Conservation (phyloP, 805 yeast species). For the Kodamaea laetipori region DNA sequence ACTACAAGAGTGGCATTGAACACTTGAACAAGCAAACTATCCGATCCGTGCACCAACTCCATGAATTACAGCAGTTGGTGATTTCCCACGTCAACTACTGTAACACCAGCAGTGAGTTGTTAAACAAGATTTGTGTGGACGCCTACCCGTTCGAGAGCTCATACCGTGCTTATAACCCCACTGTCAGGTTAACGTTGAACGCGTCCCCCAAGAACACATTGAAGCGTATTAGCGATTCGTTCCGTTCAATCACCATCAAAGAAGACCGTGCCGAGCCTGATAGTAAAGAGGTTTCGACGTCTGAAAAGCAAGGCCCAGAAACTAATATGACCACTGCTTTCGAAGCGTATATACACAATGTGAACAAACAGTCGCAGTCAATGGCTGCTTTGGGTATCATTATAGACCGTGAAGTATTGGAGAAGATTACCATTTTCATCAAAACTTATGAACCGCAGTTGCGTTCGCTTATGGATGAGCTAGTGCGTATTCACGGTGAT, state of each 20-base stretch:
- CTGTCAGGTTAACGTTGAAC: conserved; percentile 1
- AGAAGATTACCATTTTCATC: conserved; percentile 35
- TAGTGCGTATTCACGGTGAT: conserved; percentile 26
- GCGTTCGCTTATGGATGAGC: conserved; percentile 22
- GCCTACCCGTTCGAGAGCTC: conserved; percentile 26
- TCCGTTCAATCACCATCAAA: conserved; percentile 11
- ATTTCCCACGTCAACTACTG: conserved; percentile 38
- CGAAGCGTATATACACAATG: conserved; percentile 21
- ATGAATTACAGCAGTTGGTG: conserved; percentile 41
- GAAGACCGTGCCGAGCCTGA: background rate
- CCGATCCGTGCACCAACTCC: conserved; percentile 40
- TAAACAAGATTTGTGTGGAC: conserved; percentile 30
- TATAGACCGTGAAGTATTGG: conserved; percentile 38
- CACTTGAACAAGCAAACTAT: conserved; percentile 31
- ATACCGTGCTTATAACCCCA: conserved; percentile 19
- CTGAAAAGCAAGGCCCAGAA: background rate
- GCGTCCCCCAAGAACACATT: conserved; percentile 11
- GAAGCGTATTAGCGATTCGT: conserved; percentile 14
- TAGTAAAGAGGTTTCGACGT: background rate
- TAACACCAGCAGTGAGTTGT: conserved; percentile 36
- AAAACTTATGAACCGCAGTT: conserved; percentile 40
- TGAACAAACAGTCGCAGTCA: conserved; percentile 26
- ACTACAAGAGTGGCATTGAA: conserved; percentile 40
- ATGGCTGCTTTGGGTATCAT: conserved; percentile 30
- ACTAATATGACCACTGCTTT: conserved; percentile 12